These are phyloP conservation scores for Whalleya microplaca DNA, from an alignment of 2,329 filamentous ascomycete species.

Conservation along the genomic window DNA sequence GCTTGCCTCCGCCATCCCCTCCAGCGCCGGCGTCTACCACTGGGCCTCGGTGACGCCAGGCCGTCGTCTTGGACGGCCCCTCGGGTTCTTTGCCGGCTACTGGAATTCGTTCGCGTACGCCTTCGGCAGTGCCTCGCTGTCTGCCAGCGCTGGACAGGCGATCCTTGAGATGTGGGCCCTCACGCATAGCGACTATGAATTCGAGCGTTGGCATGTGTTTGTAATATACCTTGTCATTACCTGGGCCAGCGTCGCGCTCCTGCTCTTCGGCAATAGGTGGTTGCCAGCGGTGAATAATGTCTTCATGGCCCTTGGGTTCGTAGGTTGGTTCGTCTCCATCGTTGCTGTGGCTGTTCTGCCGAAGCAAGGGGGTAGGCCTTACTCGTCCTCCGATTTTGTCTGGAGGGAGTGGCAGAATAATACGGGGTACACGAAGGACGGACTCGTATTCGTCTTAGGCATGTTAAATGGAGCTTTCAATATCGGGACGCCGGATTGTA, in stretches of 20 bases:
- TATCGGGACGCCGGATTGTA: constrained; percentile 68
- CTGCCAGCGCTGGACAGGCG: constrained; percentile 46
- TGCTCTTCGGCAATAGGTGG: constrained; percentile 59
- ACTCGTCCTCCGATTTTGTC: constrained; percentile 40
- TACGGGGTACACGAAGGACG: constrained; percentile 45
- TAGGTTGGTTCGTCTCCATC: constrained; percentile 58
- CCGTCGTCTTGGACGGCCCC: constrained; percentile 51
- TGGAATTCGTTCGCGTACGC: constrained; percentile 50
- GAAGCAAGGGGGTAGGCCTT: constrained; percentile 34
- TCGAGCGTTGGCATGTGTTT: constrained; percentile 48
- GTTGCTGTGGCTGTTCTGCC: constrained; percentile 57
- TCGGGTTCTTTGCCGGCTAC: constrained; percentile 51
- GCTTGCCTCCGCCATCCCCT: constrained; percentile 64
- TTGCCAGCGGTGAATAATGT: constrained; percentile 58
- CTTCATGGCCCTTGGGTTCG: constrained; percentile 55
- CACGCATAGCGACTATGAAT: constrained; percentile 43
- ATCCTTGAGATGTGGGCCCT: constrained; percentile 49
- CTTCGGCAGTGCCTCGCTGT: constrained; percentile 45
- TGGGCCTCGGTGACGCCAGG: constrained; percentile 64
- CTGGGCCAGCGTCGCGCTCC: constrained; percentile 43
- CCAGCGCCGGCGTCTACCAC: constrained; percentile 63
- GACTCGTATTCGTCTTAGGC: constrained; percentile 43
- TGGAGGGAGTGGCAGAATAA: constrained; percentile 45
- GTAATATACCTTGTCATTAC: constrained; percentile 45
- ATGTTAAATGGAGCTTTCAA: constrained; percentile 67